Base-by-base conservation (phyloP, 2,329 filamentous ascomycete species). In the Whalleya microplaca region DNA sequence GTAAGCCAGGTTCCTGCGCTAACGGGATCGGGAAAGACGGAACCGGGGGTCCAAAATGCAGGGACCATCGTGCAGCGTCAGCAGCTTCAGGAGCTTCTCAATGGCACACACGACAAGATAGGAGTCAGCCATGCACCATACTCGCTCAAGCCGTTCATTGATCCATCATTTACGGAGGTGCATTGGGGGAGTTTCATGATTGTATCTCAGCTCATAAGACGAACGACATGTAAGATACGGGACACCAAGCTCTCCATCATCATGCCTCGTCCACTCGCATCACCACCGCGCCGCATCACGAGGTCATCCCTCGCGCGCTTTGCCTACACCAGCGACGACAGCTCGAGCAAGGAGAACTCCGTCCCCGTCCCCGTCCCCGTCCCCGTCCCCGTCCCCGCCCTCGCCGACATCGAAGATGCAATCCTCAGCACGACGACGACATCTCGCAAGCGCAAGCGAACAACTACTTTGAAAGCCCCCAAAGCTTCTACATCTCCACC, bases 261-360 rank as follows among this genome's bases (percentile, higher is more conserved):
- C 37, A 70, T 70, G 67, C 52, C 59, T 50, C 51, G 63, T 52
- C 56, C 48, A 45, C 54, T 64, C 43, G 23, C 48, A 4, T 64
- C 67, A 45, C 64, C 66, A 49, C 66, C 64, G 41, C 66, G 67
- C n/a, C 70, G 69, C 12, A 69, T 70, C 53, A 72, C 70, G 8
- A 59, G 70, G 29, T 65, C 66, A 29, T 67, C 70, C 16, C 68
- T 72, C 16, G 66, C 69, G n/a, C 69, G 68, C 20, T 72, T 72
- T 52, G 63, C 68, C 4, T 67, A 67, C 32, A 61, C 51, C 55
- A 59, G 61, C 42, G 51, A 46, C 18, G 41, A 40, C 44, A 16
- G 23, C 56, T 41, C 48, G 16, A 47, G 50, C 45, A 58, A 56
- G 43, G 53, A 64, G 29, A 57, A 53, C 29, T 53, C 45, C 9